These are phyloP conservation scores for Citrus unshiu DNA, from an alignment of 345 rosid species.

Conservation along the genomic window DNA sequence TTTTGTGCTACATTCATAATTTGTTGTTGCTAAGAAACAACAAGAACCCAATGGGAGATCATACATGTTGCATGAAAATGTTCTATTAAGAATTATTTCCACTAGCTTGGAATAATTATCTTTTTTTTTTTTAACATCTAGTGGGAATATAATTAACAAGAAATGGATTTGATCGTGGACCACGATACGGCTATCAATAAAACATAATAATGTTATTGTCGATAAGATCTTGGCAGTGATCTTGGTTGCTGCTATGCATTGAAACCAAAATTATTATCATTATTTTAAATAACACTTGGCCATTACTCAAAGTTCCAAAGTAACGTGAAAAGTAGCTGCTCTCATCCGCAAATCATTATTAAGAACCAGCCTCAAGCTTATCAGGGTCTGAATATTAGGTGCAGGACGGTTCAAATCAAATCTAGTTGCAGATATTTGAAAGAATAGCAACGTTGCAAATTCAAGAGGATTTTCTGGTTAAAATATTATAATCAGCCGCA, in stretches of 20 bases:
- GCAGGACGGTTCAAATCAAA: too few relatives aligned
- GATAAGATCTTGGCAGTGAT: background rate
- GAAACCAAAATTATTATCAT: background rate
- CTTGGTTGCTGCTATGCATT: background rate
- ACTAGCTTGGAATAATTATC: background rate
- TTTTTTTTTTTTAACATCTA: too few relatives aligned
- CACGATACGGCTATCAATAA: background rate
- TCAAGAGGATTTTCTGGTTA: background rate
- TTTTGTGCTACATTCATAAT: background rate
- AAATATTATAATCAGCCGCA: background rate
- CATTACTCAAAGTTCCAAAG: background rate
- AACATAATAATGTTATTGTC: too few relatives aligned
- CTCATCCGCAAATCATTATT: background rate
- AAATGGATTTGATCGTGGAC: background rate
- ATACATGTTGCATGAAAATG: background rate
- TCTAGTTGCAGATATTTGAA: too few relatives aligned
- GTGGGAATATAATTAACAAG: background rate
- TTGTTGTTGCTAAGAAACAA: background rate
- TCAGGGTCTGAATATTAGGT: too few relatives aligned
- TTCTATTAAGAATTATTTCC: background rate
- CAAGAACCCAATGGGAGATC: conserved; percentile 4
- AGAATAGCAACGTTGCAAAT: too few relatives aligned
- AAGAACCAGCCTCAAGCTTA: too few relatives aligned
- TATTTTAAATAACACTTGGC: background rate
- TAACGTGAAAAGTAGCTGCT: background rate